These are phyloP conservation scores for Acanthamoeba royreba DNA, from an alignment of 208 protist genomes.

Conservation along the genomic window DNA sequence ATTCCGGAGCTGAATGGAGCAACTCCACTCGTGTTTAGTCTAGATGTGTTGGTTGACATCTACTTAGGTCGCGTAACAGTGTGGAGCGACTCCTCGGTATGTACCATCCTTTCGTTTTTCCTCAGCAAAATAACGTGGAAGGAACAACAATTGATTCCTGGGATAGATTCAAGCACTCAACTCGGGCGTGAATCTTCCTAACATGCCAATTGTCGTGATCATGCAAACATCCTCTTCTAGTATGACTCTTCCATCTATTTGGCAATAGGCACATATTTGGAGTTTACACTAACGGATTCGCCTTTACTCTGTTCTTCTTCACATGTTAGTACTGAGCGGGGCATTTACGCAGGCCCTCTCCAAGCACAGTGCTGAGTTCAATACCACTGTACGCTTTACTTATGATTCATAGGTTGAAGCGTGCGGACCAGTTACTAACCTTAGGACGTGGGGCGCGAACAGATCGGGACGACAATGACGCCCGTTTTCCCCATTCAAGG, in stretches of 20 bases:
- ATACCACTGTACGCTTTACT: background rate
- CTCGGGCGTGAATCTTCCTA: background rate
- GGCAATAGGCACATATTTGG: no score
- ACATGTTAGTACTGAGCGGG: background rate
- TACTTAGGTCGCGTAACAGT: background rate
- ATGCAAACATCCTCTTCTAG: background rate
- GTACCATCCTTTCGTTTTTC: background rate
- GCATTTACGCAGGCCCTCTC: background rate
- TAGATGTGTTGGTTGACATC: conserved; percentile 1
- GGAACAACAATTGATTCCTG: background rate
- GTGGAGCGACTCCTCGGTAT: background rate
- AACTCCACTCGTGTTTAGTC: background rate
- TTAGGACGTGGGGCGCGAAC: no score
- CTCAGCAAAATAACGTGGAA: background rate
- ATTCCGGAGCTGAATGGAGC: background rate
- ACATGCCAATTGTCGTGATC: background rate
- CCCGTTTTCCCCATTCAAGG: background rate
- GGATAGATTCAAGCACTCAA: background rate
- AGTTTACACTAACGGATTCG: background rate
- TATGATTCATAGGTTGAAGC: no score
- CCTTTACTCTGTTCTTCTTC: background rate
- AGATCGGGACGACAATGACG: background rate
- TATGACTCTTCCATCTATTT: background rate
- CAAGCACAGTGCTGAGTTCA: background rate
- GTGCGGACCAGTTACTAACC: background rate